Conservation (phyloP, 192 early-diverging fungal genomes). For the Podila minutissima region DNA sequence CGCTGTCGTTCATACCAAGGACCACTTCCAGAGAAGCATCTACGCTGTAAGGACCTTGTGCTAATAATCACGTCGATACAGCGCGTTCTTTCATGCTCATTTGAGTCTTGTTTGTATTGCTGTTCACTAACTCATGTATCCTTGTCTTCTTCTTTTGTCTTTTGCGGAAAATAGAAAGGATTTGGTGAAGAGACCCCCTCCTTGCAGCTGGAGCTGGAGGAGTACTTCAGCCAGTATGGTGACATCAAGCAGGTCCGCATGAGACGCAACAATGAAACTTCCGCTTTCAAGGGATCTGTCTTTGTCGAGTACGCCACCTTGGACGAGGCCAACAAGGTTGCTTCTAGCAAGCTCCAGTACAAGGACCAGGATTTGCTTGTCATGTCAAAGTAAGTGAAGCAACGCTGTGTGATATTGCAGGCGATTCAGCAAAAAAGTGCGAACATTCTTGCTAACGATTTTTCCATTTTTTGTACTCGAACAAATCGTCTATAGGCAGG, state of each 20-base stretch:
- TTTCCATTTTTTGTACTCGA: not conserved
- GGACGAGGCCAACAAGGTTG: slow-evolving; percentile 61
- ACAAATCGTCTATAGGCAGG: slow-evolving; percentile 16
- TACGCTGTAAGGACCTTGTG: slow-evolving; percentile 58
- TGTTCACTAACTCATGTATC: slow-evolving; percentile 10
- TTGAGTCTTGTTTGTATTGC: slow-evolving; percentile 10
- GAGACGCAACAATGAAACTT: slow-evolving; percentile 15
- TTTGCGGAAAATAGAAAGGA: slow-evolving; percentile 41
- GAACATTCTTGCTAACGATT: not conserved
- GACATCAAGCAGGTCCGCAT: slow-evolving; percentile 55
- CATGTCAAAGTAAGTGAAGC: slow-evolving; percentile 56
- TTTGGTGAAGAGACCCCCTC: slow-evolving; percentile 46
- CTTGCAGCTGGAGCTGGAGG: slow-evolving; percentile 55
- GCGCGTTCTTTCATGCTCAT: not conserved
- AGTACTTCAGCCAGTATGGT: slow-evolving; percentile 51
- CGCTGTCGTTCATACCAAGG: slow-evolving; percentile 37
- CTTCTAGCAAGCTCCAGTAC: slow-evolving; percentile 52
- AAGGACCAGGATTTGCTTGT: slow-evolving; percentile 53
- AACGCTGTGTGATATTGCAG: not conserved
- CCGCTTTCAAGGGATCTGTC: slow-evolving; percentile 56
- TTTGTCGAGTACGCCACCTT: slow-evolving; percentile 61
- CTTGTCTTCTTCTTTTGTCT: not conserved
- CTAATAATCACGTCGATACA: not conserved
- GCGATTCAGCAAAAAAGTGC: not conserved
- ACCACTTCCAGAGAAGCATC: slow-evolving; percentile 55